These are phyloP conservation scores for Wickerhamiella vanderwaltii DNA, from an alignment of 805 yeast species.

Conservation along the genomic window DNA sequence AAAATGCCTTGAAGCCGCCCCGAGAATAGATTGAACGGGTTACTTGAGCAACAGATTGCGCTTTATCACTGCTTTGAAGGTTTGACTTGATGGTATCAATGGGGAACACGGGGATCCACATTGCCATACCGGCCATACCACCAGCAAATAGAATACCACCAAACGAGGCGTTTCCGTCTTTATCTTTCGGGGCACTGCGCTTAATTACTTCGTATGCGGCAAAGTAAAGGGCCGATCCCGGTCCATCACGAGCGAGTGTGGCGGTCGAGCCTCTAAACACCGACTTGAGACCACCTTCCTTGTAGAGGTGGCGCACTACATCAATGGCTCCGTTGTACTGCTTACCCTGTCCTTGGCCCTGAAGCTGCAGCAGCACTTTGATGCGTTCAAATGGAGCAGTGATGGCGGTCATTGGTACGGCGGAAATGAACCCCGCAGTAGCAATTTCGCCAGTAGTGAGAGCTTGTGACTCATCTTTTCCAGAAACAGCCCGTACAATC, in stretches of 20 bases:
- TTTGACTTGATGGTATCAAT: constrained; percentile 85
- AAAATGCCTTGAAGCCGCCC: constrained; percentile 82
- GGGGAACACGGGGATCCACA: constrained; percentile 97
- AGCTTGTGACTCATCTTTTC: constrained; percentile 27
- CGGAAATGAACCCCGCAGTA: constrained; percentile 88
- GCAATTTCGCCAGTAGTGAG: constrained; percentile 62
- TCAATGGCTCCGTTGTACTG: constrained; percentile 39
- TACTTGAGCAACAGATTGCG: constrained; percentile 46
- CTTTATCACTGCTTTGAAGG: constrained; percentile 51
- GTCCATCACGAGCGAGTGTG: constrained; percentile 92
- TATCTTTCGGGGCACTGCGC: constrained; percentile 32
- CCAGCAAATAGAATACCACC: constrained; percentile 78
- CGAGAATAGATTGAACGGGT: constrained; percentile 54
- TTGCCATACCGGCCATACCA: constrained; percentile 89
- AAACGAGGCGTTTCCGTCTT: constrained; percentile 50
- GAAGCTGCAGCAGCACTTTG: constrained; percentile 84
- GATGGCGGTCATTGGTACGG: constrained; percentile 85
- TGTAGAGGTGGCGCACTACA: constrained; percentile 55
- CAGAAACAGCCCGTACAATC: constrained; percentile 40
- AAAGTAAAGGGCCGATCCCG: constrained; percentile 90
- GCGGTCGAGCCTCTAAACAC: constrained; percentile 86
- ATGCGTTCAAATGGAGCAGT: constrained; percentile 98
- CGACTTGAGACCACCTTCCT: constrained; percentile 71
- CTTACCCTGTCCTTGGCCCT: constrained; percentile 35
- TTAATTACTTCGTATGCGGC: constrained; percentile 86